These are phyloP conservation scores for Exophiala viscosa DNA, from an alignment of 2,329 filamentous ascomycete species.

Conservation along the genomic window DNA sequence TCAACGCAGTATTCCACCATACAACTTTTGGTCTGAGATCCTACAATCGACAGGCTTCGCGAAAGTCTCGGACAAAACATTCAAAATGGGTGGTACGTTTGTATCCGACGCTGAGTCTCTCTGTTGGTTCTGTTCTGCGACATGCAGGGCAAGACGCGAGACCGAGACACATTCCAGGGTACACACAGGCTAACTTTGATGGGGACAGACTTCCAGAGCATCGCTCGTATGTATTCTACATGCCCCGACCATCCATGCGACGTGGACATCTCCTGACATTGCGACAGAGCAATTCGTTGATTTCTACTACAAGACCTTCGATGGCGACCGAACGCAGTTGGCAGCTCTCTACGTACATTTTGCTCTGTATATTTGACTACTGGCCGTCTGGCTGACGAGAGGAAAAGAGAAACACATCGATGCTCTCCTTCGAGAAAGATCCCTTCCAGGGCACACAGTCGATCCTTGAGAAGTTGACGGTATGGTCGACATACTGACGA, in stretches of 20 bases:
- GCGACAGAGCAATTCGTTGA: slow-evolving; percentile 75
- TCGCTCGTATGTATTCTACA: slow-evolving; percentile 38
- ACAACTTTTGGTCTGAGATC: neutral
- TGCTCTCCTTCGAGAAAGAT: slow-evolving; percentile 85
- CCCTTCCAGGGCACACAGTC: slow-evolving; percentile 59
- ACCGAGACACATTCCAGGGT: no score
- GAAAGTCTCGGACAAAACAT: neutral
- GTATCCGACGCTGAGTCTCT: no score
- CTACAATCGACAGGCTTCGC: neutral
- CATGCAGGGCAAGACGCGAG: neutral
- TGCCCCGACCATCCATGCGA: neutral
- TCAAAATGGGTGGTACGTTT: slow-evolving; percentile 4
- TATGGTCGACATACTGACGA: slow-evolving; percentile 45
- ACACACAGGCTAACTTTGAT: slow-evolving; percentile 2
- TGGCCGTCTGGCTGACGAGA: slow-evolving; percentile 7
- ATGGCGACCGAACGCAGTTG: slow-evolving; percentile 64
- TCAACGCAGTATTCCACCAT: neutral
- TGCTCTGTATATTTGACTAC: neutral
- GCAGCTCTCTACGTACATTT: slow-evolving; percentile 72
- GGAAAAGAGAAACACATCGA: slow-evolving; percentile 70
- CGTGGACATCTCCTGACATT: slow-evolving; percentile 19
- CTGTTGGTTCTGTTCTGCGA: neutral
- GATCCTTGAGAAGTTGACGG: slow-evolving; percentile 78
- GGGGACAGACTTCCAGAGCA: slow-evolving; percentile 35
- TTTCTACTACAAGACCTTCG: slow-evolving; percentile 90